These are phyloP conservation scores for Ganoderma multipileum DNA, from an alignment of 1,284 basidiomycete species.

Conservation along the genomic window DNA sequence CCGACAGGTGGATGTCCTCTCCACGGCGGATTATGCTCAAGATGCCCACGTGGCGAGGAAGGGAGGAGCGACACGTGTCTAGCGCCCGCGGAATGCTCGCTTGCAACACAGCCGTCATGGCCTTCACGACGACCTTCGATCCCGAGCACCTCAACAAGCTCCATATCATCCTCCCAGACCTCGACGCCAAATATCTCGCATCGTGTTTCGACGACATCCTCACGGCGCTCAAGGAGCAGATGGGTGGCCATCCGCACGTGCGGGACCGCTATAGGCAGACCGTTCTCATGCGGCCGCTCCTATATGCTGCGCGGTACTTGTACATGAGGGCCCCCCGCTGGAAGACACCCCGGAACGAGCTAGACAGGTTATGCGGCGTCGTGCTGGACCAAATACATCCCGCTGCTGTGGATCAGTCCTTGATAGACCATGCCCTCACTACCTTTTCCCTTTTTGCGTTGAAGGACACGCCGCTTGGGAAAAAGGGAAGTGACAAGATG, in stretches of 20 bases:
- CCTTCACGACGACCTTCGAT: slow-evolving; percentile 8
- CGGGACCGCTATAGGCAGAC: not conserved
- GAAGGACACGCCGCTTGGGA: not conserved
- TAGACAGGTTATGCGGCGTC: not conserved
- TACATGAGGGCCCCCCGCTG: not conserved
- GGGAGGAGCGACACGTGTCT: not conserved
- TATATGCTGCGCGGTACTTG: not conserved
- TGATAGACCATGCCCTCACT: not conserved
- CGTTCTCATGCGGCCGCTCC: not conserved
- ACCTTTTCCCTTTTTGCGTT: not conserved
- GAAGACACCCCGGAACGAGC: not conserved
- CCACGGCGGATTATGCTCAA: not conserved
- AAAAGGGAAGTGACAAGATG: not conserved
- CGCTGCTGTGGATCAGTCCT: not conserved
- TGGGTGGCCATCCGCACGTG: not conserved
- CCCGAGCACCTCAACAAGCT: not conserved
- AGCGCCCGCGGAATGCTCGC: not conserved
- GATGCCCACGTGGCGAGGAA: slow-evolving; percentile 7
- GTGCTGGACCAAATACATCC: not conserved
- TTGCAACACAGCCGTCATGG: slow-evolving; percentile 3
- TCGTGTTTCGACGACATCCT: not conserved
- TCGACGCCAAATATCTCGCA: not conserved
- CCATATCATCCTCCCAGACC: not conserved
- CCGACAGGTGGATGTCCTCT: not conserved
- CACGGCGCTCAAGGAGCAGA: not conserved